Conservation (phyloP, 495 filamentous ascomycete species). For the Aspergillus biplanus region DNA sequence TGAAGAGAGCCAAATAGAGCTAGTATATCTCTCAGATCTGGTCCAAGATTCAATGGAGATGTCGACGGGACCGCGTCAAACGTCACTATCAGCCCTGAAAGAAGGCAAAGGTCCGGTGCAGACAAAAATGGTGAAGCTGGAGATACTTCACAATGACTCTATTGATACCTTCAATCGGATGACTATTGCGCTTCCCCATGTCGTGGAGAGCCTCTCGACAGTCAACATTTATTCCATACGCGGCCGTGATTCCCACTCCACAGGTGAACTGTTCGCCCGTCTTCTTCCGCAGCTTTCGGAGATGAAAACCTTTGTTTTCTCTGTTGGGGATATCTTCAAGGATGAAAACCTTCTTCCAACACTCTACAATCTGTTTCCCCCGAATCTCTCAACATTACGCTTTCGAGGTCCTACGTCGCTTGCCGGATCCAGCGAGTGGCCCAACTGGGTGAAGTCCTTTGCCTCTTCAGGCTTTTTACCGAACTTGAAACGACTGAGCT, state of each 20-base stretch:
- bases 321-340: conserved; percentile 30
- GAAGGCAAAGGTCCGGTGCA: conserved; percentile 3
- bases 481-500: conserved; percentile 23
- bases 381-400: conserved; percentile 25
- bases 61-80: background rate
- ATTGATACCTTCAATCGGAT: conserved; percentile 30
- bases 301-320: conserved; percentile 28
- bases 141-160: conserved; percentile 33
- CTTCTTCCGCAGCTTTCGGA: conserved; percentile 20
- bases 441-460: conserved; percentile 28
- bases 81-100: background rate
- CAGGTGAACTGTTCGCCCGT: conserved; percentile 15
- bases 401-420: conserved; percentile 32
- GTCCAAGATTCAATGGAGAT: conserved; percentile 20
- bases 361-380: conserved; percentile 23
- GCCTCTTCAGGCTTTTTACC: conserved; percentile 22
- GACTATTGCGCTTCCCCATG: conserved; percentile 27
- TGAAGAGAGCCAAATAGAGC: conserved; percentile 18
- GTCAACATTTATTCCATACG: conserved; percentile 29
- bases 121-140: conserved; percentile 15
- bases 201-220: conserved; percentile 23
- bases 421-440: conserved; percentile 22
- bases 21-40: conserved; percentile 21
- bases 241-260: conserved; percentile 23
- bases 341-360: conserved; percentile 22